These are phyloP conservation scores for Cyberlindnera saturnus DNA, from an alignment of 805 yeast genomes.

Conservation along the genomic window DNA sequence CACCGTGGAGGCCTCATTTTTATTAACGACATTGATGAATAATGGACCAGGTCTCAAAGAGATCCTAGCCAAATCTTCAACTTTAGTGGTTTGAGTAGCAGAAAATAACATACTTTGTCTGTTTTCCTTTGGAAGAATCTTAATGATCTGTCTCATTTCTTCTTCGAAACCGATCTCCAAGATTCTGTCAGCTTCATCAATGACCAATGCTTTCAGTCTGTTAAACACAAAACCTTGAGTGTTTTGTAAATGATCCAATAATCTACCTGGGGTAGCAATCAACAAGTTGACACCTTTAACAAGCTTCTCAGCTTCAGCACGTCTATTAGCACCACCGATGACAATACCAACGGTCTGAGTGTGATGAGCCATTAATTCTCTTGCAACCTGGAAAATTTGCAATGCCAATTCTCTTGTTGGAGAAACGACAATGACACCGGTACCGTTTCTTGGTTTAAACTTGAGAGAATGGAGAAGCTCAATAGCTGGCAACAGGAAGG, in stretches of 20 bases:
- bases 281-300: slow-evolving; percentile 89
- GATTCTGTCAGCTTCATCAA: slow-evolving; percentile 98
- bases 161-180: slow-evolving; percentile 98
- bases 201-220: slow-evolving; percentile 87
- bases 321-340: slow-evolving; percentile 96
- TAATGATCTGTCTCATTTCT: slow-evolving; percentile 95
- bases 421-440: slow-evolving; percentile 92
- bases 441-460: slow-evolving; percentile 97
- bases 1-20: slow-evolving; percentile 81
- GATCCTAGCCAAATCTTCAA: slow-evolving; percentile 95
- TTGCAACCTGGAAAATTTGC: slow-evolving; percentile 96
- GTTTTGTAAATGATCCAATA: slow-evolving; percentile 93
- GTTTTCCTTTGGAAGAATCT: slow-evolving; percentile 84
- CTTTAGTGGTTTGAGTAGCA: slow-evolving; percentile 99
- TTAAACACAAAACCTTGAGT: slow-evolving; percentile 91
- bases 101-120: slow-evolving; percentile 97
- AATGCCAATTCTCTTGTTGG: slow-evolving; percentile 98
- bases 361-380: slow-evolving; percentile 79
- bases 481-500: slow-evolving; percentile 92
- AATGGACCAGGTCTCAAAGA: slow-evolving; percentile 90
- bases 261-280: slow-evolving; percentile 96
- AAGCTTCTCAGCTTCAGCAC: slow-evolving; percentile 95
- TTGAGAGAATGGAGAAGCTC: slow-evolving; percentile 85
- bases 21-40: slow-evolving; percentile 88
- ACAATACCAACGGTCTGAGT: slow-evolving; percentile 94